phyloP scores from a whole-genome alignment of 1,284 basidiomycete species.

The Ganoderma multipileum region DNA sequence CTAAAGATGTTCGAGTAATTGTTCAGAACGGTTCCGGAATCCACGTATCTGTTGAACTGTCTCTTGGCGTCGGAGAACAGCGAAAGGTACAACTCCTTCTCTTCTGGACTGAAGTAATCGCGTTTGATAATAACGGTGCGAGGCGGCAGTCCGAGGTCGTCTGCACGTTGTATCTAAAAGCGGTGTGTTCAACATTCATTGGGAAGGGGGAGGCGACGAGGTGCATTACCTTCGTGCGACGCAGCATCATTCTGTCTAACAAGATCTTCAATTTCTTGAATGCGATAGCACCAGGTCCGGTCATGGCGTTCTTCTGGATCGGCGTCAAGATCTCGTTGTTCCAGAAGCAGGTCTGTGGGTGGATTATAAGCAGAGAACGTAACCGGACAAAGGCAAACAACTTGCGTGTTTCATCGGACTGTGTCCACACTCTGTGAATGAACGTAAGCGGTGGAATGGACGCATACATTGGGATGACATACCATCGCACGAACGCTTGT shows the following conservation, averaged over 20 bases:
- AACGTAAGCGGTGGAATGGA: not conserved
- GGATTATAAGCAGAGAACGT: not conserved
- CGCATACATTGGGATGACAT: conserved; percentile 28
- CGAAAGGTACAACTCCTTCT: conserved; percentile 94
- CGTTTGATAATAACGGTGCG: conserved; percentile 89
- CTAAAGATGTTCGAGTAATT: conserved; percentile 98
- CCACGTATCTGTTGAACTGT: conserved; percentile 91
- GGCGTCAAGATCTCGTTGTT: conserved; percentile 95
- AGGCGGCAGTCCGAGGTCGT: conserved; percentile 97
- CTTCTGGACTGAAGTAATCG: conserved; percentile 96
- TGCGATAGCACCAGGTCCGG: conserved; percentile 76
- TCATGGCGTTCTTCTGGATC: conserved; percentile 85
- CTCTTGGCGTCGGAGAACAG: conserved; percentile 94
- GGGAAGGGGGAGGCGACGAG: not conserved
- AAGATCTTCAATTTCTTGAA: conserved; percentile 93
- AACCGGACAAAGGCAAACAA: conserved; percentile 13
- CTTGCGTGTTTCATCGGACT: conserved; percentile 93
- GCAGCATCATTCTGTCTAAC: conserved; percentile 96
- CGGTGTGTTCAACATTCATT: conserved; percentile 6
- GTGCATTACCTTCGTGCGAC: conserved; percentile 72
- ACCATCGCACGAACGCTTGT: conserved; percentile 89
- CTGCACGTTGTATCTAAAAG: conserved; percentile 87
- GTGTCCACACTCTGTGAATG: conserved; percentile 80
- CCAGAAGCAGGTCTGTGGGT: conserved; percentile 80
- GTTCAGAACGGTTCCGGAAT: conserved; percentile 90